Conservation (phyloP, 139 green algal species). For the Auxenochlorella pyrenoidosa region DNA sequence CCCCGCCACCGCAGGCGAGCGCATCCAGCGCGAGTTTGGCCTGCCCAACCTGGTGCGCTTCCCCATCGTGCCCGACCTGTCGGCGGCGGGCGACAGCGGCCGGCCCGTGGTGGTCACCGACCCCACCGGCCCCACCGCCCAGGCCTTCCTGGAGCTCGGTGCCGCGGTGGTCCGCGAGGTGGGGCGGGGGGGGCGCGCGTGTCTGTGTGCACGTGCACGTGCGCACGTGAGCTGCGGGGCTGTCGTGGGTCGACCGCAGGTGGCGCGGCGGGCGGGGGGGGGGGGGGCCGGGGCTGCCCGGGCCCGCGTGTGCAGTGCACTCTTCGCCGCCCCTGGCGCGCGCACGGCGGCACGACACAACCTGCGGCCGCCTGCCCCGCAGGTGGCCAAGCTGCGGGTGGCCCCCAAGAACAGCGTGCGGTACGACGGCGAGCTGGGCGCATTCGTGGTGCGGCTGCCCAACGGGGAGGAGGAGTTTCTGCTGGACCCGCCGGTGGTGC, state of each 20-base stretch:
- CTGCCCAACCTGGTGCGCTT: conserved; percentile 94
- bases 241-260: no score
- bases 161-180: conserved; percentile 95
- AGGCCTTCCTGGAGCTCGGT: conserved; percentile 87
- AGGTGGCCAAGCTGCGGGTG: conserved; percentile 42
- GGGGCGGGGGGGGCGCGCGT: neutral
- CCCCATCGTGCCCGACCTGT: conserved; percentile 93
- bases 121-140: conserved; percentile 70
- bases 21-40: conserved; percentile 91
- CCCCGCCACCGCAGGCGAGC: conserved; percentile 31
- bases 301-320: no score
- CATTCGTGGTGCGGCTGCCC: conserved; percentile 62
- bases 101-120: conserved; percentile 88
- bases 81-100: conserved; percentile 89
- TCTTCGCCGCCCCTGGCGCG: no score
- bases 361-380: no score
- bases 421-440: conserved; percentile 68
- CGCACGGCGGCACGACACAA: no score
- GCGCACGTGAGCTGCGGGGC: no score
- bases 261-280: no score
- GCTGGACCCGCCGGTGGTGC: conserved; percentile 80
- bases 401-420: conserved; percentile 48
- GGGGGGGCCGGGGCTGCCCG: no score
- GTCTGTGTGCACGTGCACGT: no score
- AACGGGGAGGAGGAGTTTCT: conserved; percentile 71